Evolutionary conservation across 768 basidiomycete species (phyloP), one percentile per base, ranked within the genome.

Genomic region (Galerina marginata): DNA sequence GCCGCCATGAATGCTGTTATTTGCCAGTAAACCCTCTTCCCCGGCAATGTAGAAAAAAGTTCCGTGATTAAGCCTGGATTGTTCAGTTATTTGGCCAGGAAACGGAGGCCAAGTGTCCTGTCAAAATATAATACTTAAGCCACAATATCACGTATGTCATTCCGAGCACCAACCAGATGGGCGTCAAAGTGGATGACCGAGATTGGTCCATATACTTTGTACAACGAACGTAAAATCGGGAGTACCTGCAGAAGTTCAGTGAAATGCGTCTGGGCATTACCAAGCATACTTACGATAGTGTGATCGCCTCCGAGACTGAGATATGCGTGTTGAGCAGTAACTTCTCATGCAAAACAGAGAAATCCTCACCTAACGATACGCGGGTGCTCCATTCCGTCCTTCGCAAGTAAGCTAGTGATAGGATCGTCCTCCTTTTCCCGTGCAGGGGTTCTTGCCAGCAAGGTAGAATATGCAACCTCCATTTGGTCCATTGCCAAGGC

Each of bases 111-210:
- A 90, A 6, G 91, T 92, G 68, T 79, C 92, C 91, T 74, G 50
- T 20, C 46, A 16, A 57, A 14, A 26, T 40, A 12, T 49, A 36
- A 25, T 10, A 15, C 12, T 25, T 36, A 38, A n/a, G 36, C 25
- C 26, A 37, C 23, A 20, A 20, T 20, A 20, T 20, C 20, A 20
- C 20, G 20, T 20, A 20, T 26, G 37, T 20, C 11, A 11, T 42
- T 12, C n/a, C 1, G 3, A 20, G 1, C 0, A 72, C 69, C 20
- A 58, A 81, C 81, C 66, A 83, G 62, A 66, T 84, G 81, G 11
- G 82, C 89, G 67, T 94, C 92, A 62, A 94, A 93, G 70, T 95
- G 93, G 47, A 94, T 91, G 46, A 92, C 89, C 38, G 88, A 88
- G 56, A 92, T 82, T 0, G 91, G 90, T 1, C 93, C 93, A 69